These are phyloP conservation scores for Aspergillus sp. DNA, from an alignment of 2,329 filamentous ascomycete species.

Conservation along the genomic window DNA sequence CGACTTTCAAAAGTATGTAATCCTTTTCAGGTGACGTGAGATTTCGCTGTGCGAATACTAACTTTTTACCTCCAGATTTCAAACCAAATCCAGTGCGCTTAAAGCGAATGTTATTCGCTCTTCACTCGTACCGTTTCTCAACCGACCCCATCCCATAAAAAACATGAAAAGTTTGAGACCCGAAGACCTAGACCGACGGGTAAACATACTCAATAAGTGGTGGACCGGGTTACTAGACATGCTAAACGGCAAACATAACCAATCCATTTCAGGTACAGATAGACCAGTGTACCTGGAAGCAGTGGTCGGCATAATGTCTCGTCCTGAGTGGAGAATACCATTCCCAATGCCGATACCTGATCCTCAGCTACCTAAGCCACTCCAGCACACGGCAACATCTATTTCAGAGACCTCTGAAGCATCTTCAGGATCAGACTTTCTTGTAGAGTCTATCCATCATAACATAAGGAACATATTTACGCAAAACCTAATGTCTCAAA, in stretches of 20 bases:
- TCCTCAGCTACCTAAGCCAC: conserved; percentile 29
- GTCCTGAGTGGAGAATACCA: conserved; percentile 80
- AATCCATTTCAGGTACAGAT: conserved; percentile 80
- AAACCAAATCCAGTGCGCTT: conserved; percentile 68
- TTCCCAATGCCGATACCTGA: conserved; percentile 59
- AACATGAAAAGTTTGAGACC: conserved; percentile 67
- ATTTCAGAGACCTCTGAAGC: conserved; percentile 58
- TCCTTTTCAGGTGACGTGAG: neutral
- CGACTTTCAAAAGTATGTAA: conserved; percentile 61
- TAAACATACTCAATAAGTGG: conserved; percentile 84
- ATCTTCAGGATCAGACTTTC: conserved; percentile 61
- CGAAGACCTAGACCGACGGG: conserved; percentile 78
- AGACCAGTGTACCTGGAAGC: conserved; percentile 77
- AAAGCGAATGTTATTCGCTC: conserved; percentile 74
- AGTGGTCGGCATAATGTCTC: conserved; percentile 78
- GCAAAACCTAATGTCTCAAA: conserved; percentile 77
- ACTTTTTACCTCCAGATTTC: conserved; percentile 54
- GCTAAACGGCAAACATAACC: conserved; percentile 71
- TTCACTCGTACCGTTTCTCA: conserved; percentile 73
- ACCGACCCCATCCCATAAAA: conserved; percentile 65
- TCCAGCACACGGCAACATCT: conserved; percentile 43
- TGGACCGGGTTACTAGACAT: conserved; percentile 82
- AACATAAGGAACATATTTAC: conserved; percentile 87
- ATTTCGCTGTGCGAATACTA: neutral
- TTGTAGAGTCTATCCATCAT: conserved; percentile 76